These are phyloP conservation scores for Cercis canadensis DNA, from an alignment of 306 rosid genomes.

Conservation along the genomic window DNA sequence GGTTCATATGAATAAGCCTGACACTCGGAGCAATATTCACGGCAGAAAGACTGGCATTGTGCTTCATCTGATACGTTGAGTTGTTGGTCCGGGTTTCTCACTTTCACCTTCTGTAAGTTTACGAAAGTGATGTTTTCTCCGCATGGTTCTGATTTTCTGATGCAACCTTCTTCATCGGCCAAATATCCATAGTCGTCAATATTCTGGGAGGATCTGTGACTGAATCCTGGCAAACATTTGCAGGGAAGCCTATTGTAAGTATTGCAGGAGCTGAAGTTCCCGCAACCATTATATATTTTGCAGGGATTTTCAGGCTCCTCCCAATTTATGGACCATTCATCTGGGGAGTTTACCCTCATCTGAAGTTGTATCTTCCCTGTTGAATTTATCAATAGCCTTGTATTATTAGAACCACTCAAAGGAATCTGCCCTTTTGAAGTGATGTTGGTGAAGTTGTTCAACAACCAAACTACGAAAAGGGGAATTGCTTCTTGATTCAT, in stretches of 20 bases:
- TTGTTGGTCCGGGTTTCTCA: rapidly evolving
- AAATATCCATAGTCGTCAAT: neutral
- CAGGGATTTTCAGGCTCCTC: conserved; percentile 24
- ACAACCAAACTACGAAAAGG: rapidly evolving
- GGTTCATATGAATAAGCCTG: conserved; percentile 46
- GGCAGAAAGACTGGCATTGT: conserved; percentile 39
- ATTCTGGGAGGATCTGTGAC: neutral
- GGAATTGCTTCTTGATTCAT: neutral
- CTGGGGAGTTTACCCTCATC: neutral
- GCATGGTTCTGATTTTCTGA: neutral
- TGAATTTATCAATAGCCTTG: conserved; percentile 38
- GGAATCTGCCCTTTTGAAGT: neutral
- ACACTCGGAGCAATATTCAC: neutral
- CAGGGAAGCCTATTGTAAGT: neutral
- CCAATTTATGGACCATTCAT: neutral
- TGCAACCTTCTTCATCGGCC: conserved; percentile 36
- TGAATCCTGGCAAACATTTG: conserved; percentile 60
- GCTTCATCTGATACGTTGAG: neutral
- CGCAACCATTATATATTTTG: conserved; percentile 36
- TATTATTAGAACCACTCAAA: neutral
- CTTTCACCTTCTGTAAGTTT: conserved; percentile 26
- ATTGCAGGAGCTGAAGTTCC: conserved; percentile 47
- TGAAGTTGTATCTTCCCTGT: conserved; percentile 18
- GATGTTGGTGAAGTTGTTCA: neutral
- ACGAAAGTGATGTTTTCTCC: conserved; percentile 20